Percentiles rank a stretch among this genome's conserved stretches.
Evolutionary conservation across 352 stramenopile genomes (phyloP).

Genomic region (Lagenidium giganteum): DNA sequence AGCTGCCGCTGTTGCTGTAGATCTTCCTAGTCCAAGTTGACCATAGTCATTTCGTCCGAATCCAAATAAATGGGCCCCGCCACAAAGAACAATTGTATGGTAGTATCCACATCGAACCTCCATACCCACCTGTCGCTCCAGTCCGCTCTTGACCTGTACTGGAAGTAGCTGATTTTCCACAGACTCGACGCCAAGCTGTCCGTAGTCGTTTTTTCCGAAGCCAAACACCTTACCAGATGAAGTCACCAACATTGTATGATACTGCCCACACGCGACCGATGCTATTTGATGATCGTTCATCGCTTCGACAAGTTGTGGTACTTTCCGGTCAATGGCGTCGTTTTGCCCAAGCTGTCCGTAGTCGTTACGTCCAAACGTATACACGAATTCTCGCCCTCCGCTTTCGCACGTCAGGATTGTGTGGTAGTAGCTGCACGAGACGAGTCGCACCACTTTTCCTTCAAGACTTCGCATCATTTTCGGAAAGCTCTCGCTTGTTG

Average conservation of each 20-base stretch:
- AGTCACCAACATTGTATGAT: constrained; percentile 85
- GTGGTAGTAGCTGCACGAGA: constrained; percentile 94
- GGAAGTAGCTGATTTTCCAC: constrained; percentile 64
- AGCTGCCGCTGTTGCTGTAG: constrained; percentile 18
- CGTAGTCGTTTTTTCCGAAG: constrained; percentile 94
- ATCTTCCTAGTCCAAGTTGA: constrained; percentile 81
- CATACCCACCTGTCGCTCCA: constrained; percentile 65
- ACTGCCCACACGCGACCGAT: constrained; percentile 89
- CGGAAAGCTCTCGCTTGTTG: constrained; percentile 77
- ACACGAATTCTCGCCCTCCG: constrained; percentile 37
- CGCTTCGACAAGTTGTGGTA: constrained; percentile 64
- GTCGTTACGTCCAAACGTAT: constrained; percentile 90
- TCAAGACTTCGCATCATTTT: constrained; percentile 77
- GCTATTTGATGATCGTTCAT: constrained; percentile 54
- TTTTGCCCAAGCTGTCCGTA: constrained; percentile 90
- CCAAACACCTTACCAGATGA: constrained; percentile 60
- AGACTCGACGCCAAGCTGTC: constrained; percentile 83
- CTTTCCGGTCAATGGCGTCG: constrained; percentile 85
- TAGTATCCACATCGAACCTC: constrained; percentile 91
- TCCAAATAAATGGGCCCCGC: constrained; percentile 61
- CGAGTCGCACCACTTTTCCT: constrained; percentile 51
- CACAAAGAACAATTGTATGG: constrained; percentile 82
- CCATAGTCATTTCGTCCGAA: constrained; percentile 94
- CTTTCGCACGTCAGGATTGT: constrained; percentile 76
- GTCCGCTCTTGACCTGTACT: constrained; percentile 34